Conservation (phyloP, 1,284 basidiomycete genomes). For the Ceratobasidium sp. region DNA sequence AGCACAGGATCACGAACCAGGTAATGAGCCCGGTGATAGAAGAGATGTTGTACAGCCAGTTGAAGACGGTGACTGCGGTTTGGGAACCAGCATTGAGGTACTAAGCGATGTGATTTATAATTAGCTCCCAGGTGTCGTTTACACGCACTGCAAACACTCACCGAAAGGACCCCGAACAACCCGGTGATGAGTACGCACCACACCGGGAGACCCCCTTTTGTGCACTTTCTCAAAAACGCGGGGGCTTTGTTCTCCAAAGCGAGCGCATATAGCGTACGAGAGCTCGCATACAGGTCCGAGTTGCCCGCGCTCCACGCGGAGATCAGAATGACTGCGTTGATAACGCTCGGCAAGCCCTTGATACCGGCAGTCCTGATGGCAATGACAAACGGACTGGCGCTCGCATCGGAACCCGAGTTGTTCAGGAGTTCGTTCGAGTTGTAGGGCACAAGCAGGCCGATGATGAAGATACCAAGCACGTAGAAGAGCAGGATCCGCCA, state of each 20-base stretch:
- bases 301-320: slow-evolving; percentile 71
- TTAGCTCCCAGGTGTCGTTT: not conserved
- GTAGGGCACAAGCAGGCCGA: slow-evolving; percentile 57
- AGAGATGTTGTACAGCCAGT: slow-evolving; percentile 71
- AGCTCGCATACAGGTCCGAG: slow-evolving; percentile 72
- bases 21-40: slow-evolving; percentile 75
- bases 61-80: slow-evolving; percentile 51
- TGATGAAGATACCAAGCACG: slow-evolving; percentile 65
- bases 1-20: slow-evolving; percentile 63
- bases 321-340: slow-evolving; percentile 71
- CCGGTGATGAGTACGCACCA: slow-evolving; percentile 50
- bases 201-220: slow-evolving; percentile 71
- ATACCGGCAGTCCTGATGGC: slow-evolving; percentile 69
- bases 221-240: slow-evolving; percentile 63
- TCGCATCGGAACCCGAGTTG: slow-evolving; percentile 46
- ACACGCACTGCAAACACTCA: not conserved
- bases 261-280: slow-evolving; percentile 61
- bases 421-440: slow-evolving; percentile 50
- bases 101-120: not conserved
- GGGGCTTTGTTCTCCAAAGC: slow-evolving; percentile 63
- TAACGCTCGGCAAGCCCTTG: slow-evolving; percentile 65
- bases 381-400: slow-evolving; percentile 63
- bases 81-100: slow-evolving; percentile 55
- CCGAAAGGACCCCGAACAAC: slow-evolving; percentile 60
- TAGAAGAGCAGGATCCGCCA: slow-evolving; percentile 73